phyloP scores from a whole-genome alignment of 2,329 filamentous ascomycete genomes.

The Capronia epimyces region DNA sequence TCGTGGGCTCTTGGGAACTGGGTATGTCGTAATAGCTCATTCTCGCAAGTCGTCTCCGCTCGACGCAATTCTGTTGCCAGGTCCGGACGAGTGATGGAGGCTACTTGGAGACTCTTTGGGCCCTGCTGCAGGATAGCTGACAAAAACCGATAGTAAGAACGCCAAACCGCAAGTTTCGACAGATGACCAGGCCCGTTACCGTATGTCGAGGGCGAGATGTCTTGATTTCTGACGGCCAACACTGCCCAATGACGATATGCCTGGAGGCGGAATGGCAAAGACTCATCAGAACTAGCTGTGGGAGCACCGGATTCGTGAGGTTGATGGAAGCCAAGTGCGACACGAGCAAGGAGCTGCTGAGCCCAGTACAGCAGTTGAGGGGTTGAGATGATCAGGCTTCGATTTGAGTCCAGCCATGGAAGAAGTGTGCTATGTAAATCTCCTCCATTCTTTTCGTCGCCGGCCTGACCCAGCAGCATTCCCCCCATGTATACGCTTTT shows the following conservation, averaged over 20 bases:
- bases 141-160: constrained; percentile 73
- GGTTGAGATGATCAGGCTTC: constrained; percentile 42
- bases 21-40: constrained; percentile 69
- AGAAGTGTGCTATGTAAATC: constrained; percentile 62
- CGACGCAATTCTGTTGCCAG: constrained; percentile 72
- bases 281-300: constrained; percentile 3
- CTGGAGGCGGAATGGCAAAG: constrained; percentile 38
- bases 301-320: constrained; percentile 11
- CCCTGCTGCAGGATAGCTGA: constrained; percentile 65
- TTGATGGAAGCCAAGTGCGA: constrained; percentile 57
- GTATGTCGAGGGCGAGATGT: constrained; percentile 18
- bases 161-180: constrained; percentile 67
- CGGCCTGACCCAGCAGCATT: constrained; percentile 36
- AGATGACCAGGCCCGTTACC: constrained; percentile 23
- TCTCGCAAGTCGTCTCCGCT: constrained; percentile 74
- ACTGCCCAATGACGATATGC: constrained; percentile 46
- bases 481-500: constrained; percentile 75
- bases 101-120: constrained; percentile 12
- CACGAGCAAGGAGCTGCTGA: constrained; percentile 69
- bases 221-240: constrained; percentile 17
- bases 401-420: constrained; percentile 50
- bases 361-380: constrained; percentile 71
- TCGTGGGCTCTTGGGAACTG: constrained; percentile 80
- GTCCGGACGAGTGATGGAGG: constrained; percentile 47
- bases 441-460: constrained; percentile 51